phyloP scores from a whole-genome alignment of 2,329 filamentous ascomycete species.

The Penicillium sumatraense region DNA sequence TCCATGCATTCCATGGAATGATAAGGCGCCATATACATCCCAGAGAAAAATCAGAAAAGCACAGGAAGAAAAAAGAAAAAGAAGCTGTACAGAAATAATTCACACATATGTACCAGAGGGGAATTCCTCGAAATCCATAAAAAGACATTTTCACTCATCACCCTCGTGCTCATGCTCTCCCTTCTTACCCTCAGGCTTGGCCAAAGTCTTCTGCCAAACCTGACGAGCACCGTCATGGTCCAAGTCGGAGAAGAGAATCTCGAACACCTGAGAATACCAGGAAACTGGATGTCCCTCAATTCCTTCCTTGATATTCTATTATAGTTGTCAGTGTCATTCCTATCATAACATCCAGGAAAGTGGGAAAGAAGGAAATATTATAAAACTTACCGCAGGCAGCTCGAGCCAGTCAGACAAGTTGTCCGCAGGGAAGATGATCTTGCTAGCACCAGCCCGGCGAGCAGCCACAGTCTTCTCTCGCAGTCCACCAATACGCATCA shows the following conservation, averaged over 20 bases:
- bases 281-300: constrained; percentile 87
- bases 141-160: constrained; percentile 28
- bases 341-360: no score
- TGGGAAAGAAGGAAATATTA: background rate
- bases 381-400: constrained; percentile 80
- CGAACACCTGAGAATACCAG: constrained; percentile 95
- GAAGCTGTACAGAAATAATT: constrained; percentile 9
- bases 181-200: constrained; percentile 55
- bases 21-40: constrained; percentile 39
- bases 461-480: constrained; percentile 98
- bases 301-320: constrained; percentile 96
- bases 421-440: constrained; percentile 91
- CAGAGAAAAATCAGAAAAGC: constrained; percentile 27
- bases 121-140: background rate
- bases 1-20: constrained; percentile 37
- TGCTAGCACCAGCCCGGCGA: constrained; percentile 86
- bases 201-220: constrained; percentile 69
- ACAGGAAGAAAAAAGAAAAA: constrained; percentile 17
- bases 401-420: constrained; percentile 98
- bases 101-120: constrained; percentile 19
- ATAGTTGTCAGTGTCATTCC: no score
- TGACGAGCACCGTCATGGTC: constrained; percentile 74
- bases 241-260: constrained; percentile 83
- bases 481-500: constrained; percentile 89
- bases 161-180: constrained; percentile 29